Evolutionary conservation across 805 yeast species (phyloP), one percentile per base, ranked within the genome.

Genomic region (Candida chilensis): DNA sequence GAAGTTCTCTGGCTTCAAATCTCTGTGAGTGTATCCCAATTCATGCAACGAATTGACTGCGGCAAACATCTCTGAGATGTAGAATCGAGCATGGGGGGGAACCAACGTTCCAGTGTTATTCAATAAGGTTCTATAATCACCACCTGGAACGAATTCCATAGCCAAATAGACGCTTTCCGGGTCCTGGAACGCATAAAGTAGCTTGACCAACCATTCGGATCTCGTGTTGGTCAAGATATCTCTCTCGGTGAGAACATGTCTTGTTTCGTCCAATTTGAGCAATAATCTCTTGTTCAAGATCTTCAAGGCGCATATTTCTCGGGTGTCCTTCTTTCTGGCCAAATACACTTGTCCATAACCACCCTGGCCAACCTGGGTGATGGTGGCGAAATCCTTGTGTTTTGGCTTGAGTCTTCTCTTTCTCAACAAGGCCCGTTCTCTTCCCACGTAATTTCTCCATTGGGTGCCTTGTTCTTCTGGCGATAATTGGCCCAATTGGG

Each of bases 131-230:
- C 99, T 78, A 63, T 85, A 92, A 52, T 92, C 99, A 32, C 99
- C 99, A 35, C 99, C 99, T 6, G 99, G 96, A n/a, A 92, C 98
- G 54, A 84, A 92, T 53, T 92, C 98, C 99, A 92, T 92, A 2
- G 98, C 98, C 47, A 92, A 65, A 45, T 85, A 92, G 18, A 92
- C 83, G 47, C 82, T 83, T 37, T 83, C 88, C 0, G 78, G 56
- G 56, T 92, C 97, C 54, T 92, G 99, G 60, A 92, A 92, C 2
- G 97, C 96, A 52, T 92, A 92, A 35, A 86, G 67, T 30, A 92
- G 65, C 55, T 87, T 87, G 24, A 92, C 98, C 22, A 92, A 65
- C 99, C 99, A 92, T 36, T 87, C 95, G 29, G 90, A 77, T 52
- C 96, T 71, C 2, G 96, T 86, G 22, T 92, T 90, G n/a, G 97